Evolutionary conservation across 1,139 yeast genomes (phyloP).

Genomic region (Hemisphaericaspora xylofermentans): DNA sequence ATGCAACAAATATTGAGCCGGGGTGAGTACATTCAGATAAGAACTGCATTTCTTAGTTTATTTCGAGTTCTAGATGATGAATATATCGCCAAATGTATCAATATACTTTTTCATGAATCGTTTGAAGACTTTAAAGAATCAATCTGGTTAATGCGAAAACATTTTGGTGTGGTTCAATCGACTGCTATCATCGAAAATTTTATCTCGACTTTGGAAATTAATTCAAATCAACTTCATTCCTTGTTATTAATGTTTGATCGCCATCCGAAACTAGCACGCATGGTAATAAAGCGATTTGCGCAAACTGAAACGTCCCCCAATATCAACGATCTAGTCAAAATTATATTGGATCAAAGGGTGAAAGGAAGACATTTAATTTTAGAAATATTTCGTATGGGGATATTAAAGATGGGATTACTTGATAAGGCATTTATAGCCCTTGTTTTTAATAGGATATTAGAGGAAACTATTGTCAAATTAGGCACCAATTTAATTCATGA

Average conservation of each 20-base stretch:
- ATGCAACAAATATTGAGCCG: not conserved
- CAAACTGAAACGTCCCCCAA: not conserved
- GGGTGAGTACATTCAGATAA: not conserved
- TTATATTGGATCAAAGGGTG: not conserved
- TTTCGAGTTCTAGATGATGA: not conserved
- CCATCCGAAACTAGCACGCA: not conserved
- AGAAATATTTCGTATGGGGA: slow-evolving; percentile 12
- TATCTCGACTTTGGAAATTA: not conserved
- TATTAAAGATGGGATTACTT: slow-evolving; percentile 7
- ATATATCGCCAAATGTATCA: not conserved
- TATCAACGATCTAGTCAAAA: not conserved
- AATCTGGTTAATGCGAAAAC: not conserved
- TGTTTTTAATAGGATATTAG: slow-evolving; percentile 6
- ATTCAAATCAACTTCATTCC: not conserved
- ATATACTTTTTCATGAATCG: not conserved
- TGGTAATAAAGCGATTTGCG: slow-evolving; percentile 2
- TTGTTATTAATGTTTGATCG: not conserved
- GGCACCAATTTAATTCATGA: not conserved
- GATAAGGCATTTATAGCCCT: slow-evolving; percentile 7
- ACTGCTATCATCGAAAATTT: not conserved
- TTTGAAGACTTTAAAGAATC: slow-evolving; percentile 2
- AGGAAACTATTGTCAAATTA: slow-evolving; percentile 4
- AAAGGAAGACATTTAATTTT: slow-evolving; percentile 9
- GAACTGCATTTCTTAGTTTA: not conserved
- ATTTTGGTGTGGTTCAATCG: not conserved